Base-by-base conservation (phyloP, 2,329 filamentous ascomycete species). In the Fusarium hainanense region DNA sequence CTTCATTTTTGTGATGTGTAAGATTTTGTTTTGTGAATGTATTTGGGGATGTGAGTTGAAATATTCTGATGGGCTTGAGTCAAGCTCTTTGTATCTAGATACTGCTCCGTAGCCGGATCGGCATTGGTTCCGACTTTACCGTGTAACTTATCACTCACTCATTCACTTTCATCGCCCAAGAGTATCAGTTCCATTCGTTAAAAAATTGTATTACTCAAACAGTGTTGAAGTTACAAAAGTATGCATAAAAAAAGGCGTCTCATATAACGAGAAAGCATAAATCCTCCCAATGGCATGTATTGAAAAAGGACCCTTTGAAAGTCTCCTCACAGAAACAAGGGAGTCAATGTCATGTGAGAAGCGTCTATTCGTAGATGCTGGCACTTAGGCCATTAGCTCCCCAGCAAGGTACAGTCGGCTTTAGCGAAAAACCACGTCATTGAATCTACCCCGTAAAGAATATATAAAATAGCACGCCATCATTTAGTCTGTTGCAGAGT, bases 311-410 rank as follows among this genome's bases (percentile, higher is more conserved):
- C 41, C 23, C 28, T 43, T 46, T 44, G 46, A 64, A 37, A 41
- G 34, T 42, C 66, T 61, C 40, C 50, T 32, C 10, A 32, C 14
- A n/a, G 30, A n/a, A 37, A 13, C 37, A 25, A 34, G 41, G 49
- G 49, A 52, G 32, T 27, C 23, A 11, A 58, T 71, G 63, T 71
- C 65, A 73, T 72, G 71, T 71, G 69, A 73, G 69, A 59, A 51
- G 60, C 40, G 56, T 41, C 46, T 54, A 58, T 40, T 46, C 54
- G 34, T 48, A 34, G 49, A 50, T 47, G 28, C 52, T 54, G 27
- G 27, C 40, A 54, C 18, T 41, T 42, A 54, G 50, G 50, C 59
- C 59, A 59, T 34, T 48, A 54, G 34, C 46, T 63, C 46, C 46
- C 41, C 58, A 46, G 41, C 59, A 52, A 55, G 66, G 61, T 68